Base-by-base conservation (phyloP, 495 filamentous ascomycete genomes). In the Mytilinidion resinicola region DNA sequence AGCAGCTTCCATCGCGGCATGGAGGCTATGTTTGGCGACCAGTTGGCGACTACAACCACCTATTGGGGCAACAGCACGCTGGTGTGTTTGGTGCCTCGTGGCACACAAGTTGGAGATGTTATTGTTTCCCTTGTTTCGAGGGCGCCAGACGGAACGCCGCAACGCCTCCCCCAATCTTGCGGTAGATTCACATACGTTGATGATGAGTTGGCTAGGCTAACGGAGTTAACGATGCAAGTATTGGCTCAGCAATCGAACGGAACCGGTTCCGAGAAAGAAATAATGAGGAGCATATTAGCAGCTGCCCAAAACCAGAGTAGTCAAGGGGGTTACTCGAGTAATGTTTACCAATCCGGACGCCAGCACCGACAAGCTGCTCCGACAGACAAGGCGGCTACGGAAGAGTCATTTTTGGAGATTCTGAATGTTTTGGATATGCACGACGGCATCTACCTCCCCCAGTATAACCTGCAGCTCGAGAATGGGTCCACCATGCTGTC, bases 1-100 rank as follows among this genome's bases (percentile, higher is more conserved):
- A 85, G 81, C 63, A 83, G 84, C 19, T 96, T 96, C 63, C 82
- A 80, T 37, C 81, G 85, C 46, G 89, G 88, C 5, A 80, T 92
- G 66, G 87, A 89, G 54, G 89, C 96, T 56, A 85, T 91, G 64
- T 96, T 96, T 70, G 91, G 91, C 15, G 84, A 89, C 44, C 79
- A 77, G 4, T 76, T 82, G 36, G 91, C 92, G 9, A 86, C 83
- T 1, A 88, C 86, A 9, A 92, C 88, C 10, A 89, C 87, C 1
- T 95, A 78, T 64, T 95, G 89, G 85, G 88, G 88, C 20, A 82
- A 87, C 51, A 85, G 81, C 43, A 87, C 86, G 17, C 76, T 96
- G n/a, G 88, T 95, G 41, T 95, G 89, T 67, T 73, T 91, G 36
- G 77, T 91, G 0, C 92, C 92, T 20, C 89, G 85, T 33, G 71